Evolutionary conservation across 192 early-diverging fungal species (phyloP), one percentile per base, ranked within the genome.

Genomic region (Thoreauomyces humboldtii): DNA sequence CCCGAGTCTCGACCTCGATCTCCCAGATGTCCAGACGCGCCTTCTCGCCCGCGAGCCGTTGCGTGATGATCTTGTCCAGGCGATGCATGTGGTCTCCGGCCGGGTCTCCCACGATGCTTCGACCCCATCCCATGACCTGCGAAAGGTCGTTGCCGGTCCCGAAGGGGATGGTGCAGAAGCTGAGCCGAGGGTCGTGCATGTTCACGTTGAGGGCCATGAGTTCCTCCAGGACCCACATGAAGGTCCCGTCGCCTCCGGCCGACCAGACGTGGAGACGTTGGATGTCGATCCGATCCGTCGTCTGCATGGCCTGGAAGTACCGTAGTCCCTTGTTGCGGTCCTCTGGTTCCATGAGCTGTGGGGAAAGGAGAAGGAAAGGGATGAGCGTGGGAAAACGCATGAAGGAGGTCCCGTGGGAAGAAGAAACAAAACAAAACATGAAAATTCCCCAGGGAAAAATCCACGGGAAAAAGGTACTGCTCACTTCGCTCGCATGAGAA

Each of bases 61-160:
- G 73, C 7, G 72, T 59, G 34, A 85, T 76, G 25, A 84, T 70
- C 36, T 71, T 69, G 55, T 81, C 83, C 25, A 89, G 63, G 48
- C 76, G 50, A 25, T 70, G 45, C 50, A 87, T 71, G 68, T 79
- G 76, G 19, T 75, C 72, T 28, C 83, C 86, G 2, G 83, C 78
- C 0, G 80, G 73, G 24, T 82, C 77, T 2, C 59, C 59, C 0
- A 81, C 70, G 32, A 87, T 73, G 33, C 80, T 87, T 33, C 88
- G 86, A 1, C 86, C 88, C 88, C 88, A 89, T 14, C 88, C 88
- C 35, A 89, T 67, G 29, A 86, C 86, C 46, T 89, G 85, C n/a
- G 70, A 73, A 64, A 88, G 84, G 62, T 88, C 87, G 58, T 88
- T 88, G 38, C 87, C 87, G 4, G 88, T 87, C 21, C 88, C 88